Evolutionary conservation across 768 basidiomycete genomes (phyloP).

Genomic region (Kwoniella sp.): DNA sequence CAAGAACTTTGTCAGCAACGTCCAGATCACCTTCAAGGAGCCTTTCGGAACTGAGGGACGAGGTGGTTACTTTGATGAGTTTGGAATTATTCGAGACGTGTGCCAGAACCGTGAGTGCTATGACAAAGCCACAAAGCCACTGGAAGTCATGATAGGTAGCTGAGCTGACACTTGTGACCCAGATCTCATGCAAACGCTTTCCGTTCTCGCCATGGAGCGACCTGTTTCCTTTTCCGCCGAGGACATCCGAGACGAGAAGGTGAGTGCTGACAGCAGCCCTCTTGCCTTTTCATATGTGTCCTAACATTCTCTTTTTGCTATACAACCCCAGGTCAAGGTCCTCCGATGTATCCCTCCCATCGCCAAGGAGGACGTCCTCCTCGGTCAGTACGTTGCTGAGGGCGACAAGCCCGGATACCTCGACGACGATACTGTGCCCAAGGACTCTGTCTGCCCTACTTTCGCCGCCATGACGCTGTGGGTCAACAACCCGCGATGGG

Average conservation of each 20-base stretch:
- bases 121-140: too few species aligned
- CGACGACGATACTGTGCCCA: constrained; percentile 93
- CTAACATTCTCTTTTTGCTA: constrained; percentile 5
- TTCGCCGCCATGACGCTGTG: constrained; percentile 86
- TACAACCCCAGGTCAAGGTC: constrained; percentile 80
- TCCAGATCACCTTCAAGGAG: constrained; percentile 99
- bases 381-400: constrained; percentile 89
- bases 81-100: constrained; percentile 97
- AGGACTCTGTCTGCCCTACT: constrained; percentile 87
- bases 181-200: constrained; percentile 95
- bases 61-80: constrained; percentile 99
- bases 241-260: constrained; percentile 99
- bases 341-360: constrained; percentile 87
- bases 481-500: constrained; percentile 96
- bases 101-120: constrained; percentile 90
- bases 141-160: too few species aligned
- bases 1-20: constrained; percentile 92
- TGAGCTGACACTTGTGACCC: constrained; percentile 28
- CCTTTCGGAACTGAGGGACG: constrained; percentile 99
- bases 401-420: constrained; percentile 91
- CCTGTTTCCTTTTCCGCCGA: constrained; percentile 96
- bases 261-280: constrained; percentile 46
- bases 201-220: constrained; percentile 94
- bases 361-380: constrained; percentile 72
- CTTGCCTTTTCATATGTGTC: too few species aligned